Conservation (phyloP, 2,329 filamentous ascomycete species). For the Lachnum nothofagi region DNA sequence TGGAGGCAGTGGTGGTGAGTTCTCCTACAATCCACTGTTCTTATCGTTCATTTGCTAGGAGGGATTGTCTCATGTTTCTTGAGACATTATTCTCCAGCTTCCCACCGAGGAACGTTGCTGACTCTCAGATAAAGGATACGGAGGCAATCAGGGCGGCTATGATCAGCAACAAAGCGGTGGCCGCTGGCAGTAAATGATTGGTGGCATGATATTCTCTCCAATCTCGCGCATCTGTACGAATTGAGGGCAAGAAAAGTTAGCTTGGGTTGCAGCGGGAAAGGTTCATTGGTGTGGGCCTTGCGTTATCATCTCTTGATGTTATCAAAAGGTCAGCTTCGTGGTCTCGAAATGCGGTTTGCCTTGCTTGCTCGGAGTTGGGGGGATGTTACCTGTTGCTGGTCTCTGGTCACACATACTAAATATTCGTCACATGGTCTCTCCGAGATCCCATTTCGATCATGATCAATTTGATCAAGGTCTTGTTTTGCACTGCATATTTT, state of each 20-base stretch:
- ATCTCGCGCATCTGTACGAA: slow-evolving; percentile 26
- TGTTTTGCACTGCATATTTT: slow-evolving; percentile 24
- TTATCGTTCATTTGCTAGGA: no score
- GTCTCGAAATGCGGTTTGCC: slow-evolving; percentile 31
- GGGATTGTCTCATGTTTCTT: no score
- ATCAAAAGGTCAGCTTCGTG: slow-evolving; percentile 27
- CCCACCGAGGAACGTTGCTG: no score
- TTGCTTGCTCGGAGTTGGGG: slow-evolving; percentile 34
- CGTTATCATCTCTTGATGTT: slow-evolving; percentile 23
- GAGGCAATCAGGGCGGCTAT: slow-evolving; percentile 26
- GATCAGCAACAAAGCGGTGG: slow-evolving; percentile 27
- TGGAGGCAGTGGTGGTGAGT: slow-evolving; percentile 33
- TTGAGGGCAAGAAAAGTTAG: slow-evolving; percentile 31
- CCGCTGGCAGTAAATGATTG: slow-evolving; percentile 24
- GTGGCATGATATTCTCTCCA: slow-evolving; percentile 26
- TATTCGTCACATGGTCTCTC: slow-evolving; percentile 23
- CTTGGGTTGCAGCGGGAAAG: slow-evolving; percentile 31
- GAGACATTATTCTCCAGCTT: no score
- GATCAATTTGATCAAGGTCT: slow-evolving; percentile 31
- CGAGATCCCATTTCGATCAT: slow-evolving; percentile 24
- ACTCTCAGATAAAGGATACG: slow-evolving; percentile 25
- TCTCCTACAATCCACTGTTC: no score
- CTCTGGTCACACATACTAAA: slow-evolving; percentile 28
- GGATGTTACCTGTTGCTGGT: slow-evolving; percentile 27
- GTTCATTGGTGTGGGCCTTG: slow-evolving; percentile 30